Percentiles rank a stretch among this genome's conserved stretches.
phyloP scores from a whole-genome alignment of 1,139 yeast genomes.

The Pichia cactophila region DNA sequence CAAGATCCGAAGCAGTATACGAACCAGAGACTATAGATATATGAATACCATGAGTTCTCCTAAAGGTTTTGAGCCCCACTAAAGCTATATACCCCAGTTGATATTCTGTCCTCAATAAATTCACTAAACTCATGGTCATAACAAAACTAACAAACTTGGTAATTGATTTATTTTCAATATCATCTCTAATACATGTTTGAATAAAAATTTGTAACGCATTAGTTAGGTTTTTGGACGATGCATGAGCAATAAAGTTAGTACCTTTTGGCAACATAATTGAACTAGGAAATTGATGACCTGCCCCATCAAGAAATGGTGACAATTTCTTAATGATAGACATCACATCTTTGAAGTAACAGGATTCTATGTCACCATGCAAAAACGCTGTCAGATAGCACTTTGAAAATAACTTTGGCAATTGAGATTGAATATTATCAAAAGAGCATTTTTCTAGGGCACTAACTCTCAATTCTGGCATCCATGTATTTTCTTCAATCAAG shows the following conservation, averaged over 20 bases:
- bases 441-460: constrained; percentile 55
- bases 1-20: constrained; percentile 32
- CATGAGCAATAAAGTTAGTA: constrained; percentile 30
- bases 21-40: constrained; percentile 45
- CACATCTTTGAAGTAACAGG: constrained; percentile 1
- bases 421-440: constrained; percentile 30
- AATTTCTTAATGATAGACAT: constrained; percentile 13
- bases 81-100: constrained; percentile 54
- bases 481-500: constrained; percentile 45
- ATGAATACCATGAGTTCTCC: constrained; percentile 49
- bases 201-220: constrained; percentile 44
- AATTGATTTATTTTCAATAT: constrained; percentile 30
- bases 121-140: constrained; percentile 34
- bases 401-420: constrained; percentile 25
- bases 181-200: constrained; percentile 45
- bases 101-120: constrained; percentile 42
- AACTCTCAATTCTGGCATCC: constrained; percentile 43
- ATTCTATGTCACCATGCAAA: constrained; percentile 43
- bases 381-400: constrained; percentile 35
- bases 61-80: constrained; percentile 45
- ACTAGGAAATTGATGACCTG: constrained; percentile 20
- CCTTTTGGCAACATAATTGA: constrained; percentile 33
- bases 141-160: constrained; percentile 40
- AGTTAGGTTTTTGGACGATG: constrained; percentile 39
- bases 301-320: constrained; percentile 12